Base-by-base conservation (phyloP, 208 protist species). In the Trypanosoma avium region DNA sequence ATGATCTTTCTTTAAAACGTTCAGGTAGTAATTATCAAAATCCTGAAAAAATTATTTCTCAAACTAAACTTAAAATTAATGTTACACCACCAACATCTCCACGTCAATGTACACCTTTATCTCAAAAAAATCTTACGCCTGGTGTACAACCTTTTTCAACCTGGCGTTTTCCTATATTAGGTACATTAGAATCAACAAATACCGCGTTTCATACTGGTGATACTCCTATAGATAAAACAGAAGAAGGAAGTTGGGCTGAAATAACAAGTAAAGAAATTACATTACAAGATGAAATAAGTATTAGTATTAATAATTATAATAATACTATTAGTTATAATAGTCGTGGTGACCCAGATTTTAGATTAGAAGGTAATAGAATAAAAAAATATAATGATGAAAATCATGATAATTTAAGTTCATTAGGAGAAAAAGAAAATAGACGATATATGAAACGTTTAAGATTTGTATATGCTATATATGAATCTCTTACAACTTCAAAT, bases 161-260 rank as follows among this genome's bases (percentile, higher is more conserved):
- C 15, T 66, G 67, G 67, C 48, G 33, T 17, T 61, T 72, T 56
- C 67, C 67, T n/a, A 49, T 45, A 17, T 52, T 72, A 29, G 67
- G 67, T 15, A 59, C 33, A 29, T n/a, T 35, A 35, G 36, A 72
- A 0, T 21, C 38, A 5, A 38, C 26, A 27, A 7, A 48, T 15
- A 30, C 12, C n/a, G 38, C 22, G 5, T 9, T 50, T 36, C 15
- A 32, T 49, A 8, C 12, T 1, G 42, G 15, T 58, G 45, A 26
- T 15, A 29, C 33, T 1, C 35, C 21, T 19, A 36, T 15, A 24
- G 40, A 29, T 27, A n/a, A 30, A 30, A n/a, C 9, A 56, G 30
- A 40, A 38, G 21, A 19, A 13, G 27, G 29, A 6, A 1, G 8
- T 56, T 7, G 4, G 24, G 12, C 24, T 26, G 24, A 50, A 1